Base-by-base conservation (phyloP, 2,329 filamentous ascomycete genomes). In the Aspergillus pseudoterreus region DNA sequence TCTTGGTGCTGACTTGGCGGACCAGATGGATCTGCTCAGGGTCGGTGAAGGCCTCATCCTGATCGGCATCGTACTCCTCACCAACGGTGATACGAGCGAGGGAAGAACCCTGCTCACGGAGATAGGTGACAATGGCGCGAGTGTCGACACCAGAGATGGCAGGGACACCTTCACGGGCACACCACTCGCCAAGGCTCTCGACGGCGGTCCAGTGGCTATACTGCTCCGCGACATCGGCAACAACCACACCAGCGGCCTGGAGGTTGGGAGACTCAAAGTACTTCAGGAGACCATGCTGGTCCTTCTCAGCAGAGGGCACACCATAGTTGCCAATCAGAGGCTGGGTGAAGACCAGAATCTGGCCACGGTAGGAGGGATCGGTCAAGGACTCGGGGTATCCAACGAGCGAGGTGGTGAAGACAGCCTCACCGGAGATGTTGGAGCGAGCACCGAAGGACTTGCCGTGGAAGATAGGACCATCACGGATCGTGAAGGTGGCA, bases 121-220 rank as follows among this genome's bases (percentile, higher is more conserved):
- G 84, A 69, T 90, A 86, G 48, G 94, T 97, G 69, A 99, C 94
- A 67, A 99, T 96, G 58, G 86, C 92, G 73, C 94, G 90, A 46
- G 94, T 99, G 70, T 99, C 94, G 43, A 99, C 94, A 47, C 94
- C 94, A 41, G 92, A 92, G 71, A 97, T 96, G 69, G 91, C 92
- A 48, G 94, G 92, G 33, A 99, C 88, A 63, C 94, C 94, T 77
- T 97, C 94, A 53, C 92, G 87, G 61, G 92, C 89, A 75, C 94
- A 99, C 94, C 94, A 99, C 63, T 95, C 82, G 60, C 88, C 82
- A 66, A 99, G 77, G 66, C 89, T 92, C 81, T 99, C 90, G 10
- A 99, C 92, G 33, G 94, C 94, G 56, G 94, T 97, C 94, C 94
- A 99, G 71, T 99, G 94, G 74, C 91, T 96, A 82, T 97, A 96